These are phyloP conservation scores for Cytospora chrysosperma DNA, from an alignment of 2,329 filamentous ascomycete genomes.

Conservation along the genomic window DNA sequence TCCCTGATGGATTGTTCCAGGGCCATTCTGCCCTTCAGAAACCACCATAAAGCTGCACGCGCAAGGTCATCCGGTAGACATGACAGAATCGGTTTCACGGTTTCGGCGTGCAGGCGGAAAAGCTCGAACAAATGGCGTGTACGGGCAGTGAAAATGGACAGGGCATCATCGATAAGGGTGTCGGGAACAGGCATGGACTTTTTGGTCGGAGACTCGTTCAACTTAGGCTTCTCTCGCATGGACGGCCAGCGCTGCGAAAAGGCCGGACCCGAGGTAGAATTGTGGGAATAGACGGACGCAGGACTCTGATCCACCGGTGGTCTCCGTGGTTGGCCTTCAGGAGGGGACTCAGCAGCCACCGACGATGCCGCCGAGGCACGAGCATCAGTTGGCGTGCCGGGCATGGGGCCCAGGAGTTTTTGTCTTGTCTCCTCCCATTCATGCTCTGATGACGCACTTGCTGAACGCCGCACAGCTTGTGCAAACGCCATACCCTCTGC, in stretches of 20 bases:
- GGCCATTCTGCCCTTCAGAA: conserved; percentile 73
- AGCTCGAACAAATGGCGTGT: conserved; percentile 73
- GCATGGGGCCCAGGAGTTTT: conserved; percentile 16
- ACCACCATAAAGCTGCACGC: conserved; percentile 83
- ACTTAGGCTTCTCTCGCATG: conserved; percentile 27
- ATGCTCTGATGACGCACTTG: conserved; percentile 33
- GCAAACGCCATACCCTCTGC: conserved; percentile 60
- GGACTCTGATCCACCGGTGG: conserved; percentile 42
- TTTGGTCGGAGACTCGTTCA: conserved; percentile 27
- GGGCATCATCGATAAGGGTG: conserved; percentile 56
- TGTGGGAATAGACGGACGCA: conserved; percentile 30
- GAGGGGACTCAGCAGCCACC: conserved; percentile 23
- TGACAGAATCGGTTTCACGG: conserved; percentile 62
- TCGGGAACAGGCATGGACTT: conserved; percentile 15
- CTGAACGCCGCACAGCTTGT: conserved; percentile 45
- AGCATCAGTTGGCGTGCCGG: conserved; percentile 28
- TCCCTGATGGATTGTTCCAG: conserved; percentile 72
- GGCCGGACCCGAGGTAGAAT: conserved; percentile 24
- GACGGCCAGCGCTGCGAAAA: conserved; percentile 28
- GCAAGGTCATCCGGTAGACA: conserved; percentile 67
- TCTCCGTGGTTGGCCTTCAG: conserved; percentile 26
- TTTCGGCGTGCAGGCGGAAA: conserved; percentile 76
- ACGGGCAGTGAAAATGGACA: conserved; percentile 67
- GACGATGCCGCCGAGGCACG: conserved; percentile 22
- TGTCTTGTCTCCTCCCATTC: conserved; percentile 30